Evolutionary conservation across 1,139 yeast genomes (phyloP).

Genomic region (Suhomyces taliae): DNA sequence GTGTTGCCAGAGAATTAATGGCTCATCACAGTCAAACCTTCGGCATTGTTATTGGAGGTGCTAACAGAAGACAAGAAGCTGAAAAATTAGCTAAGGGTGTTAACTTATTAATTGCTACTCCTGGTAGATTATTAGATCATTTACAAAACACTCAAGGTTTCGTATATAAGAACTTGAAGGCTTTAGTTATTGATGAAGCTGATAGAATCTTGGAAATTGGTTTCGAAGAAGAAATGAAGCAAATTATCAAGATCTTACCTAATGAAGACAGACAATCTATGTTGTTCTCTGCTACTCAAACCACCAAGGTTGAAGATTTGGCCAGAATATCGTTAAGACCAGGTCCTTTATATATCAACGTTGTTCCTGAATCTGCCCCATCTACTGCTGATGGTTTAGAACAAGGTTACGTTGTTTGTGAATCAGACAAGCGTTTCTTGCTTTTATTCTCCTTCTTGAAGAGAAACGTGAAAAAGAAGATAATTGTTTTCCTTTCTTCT

Average conservation of each 20-base stretch:
- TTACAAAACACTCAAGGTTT: constrained; percentile 93
- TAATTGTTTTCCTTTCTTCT: constrained; percentile 91
- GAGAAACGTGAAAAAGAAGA: constrained; percentile 84
- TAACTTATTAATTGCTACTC: constrained; percentile 90
- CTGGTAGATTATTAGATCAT: constrained; percentile 95
- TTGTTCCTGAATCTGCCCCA: constrained; percentile 75
- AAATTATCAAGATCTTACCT: constrained; percentile 91
- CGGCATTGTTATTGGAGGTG: constrained; percentile 98
- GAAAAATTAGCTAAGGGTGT: constrained; percentile 93
- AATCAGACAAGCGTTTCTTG: constrained; percentile 89
- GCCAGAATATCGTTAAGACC: constrained; percentile 94
- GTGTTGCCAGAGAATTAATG: constrained; percentile 94
- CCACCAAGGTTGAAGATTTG: constrained; percentile 96
- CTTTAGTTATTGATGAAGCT: constrained; percentile 93
- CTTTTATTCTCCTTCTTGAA: constrained; percentile 88
- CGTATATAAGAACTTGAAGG: constrained; percentile 90
- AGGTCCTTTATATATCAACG: constrained; percentile 95
- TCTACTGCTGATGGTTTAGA: constrained; percentile 97
- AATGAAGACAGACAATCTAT: constrained; percentile 92
- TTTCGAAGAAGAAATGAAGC: constrained; percentile 97
- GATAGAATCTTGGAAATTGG: constrained; percentile 97
- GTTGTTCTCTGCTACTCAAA: constrained; percentile 98
- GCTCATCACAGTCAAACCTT: constrained; percentile 89
- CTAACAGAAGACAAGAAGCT: constrained; percentile 95
- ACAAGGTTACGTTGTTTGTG: constrained; percentile 98